Percentiles rank a stretch among this genome's conserved stretches.
Conservation (phyloP, 257 asterid species). For the Nicotiana paniculata region DNA sequence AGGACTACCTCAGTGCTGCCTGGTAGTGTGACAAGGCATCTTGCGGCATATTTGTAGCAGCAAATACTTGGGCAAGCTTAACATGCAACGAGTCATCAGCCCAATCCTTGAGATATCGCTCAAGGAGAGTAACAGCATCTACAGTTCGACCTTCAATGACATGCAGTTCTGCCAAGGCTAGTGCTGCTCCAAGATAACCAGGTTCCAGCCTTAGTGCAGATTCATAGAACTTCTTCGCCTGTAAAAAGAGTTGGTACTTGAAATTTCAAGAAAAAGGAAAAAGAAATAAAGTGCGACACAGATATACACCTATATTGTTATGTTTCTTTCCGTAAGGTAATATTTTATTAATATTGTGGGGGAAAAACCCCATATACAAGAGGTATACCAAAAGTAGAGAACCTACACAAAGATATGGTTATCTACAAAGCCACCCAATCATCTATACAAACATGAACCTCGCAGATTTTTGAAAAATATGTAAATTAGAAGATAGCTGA, state of each 20-base stretch:
- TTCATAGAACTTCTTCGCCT: constrained; percentile 96
- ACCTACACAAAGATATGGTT: not conserved
- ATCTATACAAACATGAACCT: not conserved
- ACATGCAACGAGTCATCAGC: constrained; percentile 94
- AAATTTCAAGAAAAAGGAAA: not conserved
- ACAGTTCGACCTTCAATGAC: constrained; percentile 87
- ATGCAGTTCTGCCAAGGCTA: constrained; percentile 98
- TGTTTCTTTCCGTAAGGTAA: not conserved
- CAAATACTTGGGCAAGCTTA: constrained; percentile 94
- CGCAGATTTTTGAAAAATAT: not conserved
- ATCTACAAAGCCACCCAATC: not conserved
- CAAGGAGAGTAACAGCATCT: constrained; percentile 84
- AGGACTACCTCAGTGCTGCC: constrained; percentile 72
- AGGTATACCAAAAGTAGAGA: not conserved
- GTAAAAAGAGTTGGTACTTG: constrained; percentile 9
- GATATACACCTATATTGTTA: not conserved
- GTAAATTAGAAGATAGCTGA: not conserved
- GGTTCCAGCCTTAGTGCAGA: constrained; percentile 98
- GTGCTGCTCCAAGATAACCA: constrained; percentile 91
- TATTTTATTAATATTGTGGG: not conserved
- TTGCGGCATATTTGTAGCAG: constrained; percentile 88
- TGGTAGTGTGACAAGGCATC: constrained; percentile 91
- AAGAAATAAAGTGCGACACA: not conserved
- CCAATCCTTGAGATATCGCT: constrained; percentile 85
- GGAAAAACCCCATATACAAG: not conserved